Base-by-base conservation (phyloP, 495 filamentous ascomycete genomes). In the Aspergillus leporis region DNA sequence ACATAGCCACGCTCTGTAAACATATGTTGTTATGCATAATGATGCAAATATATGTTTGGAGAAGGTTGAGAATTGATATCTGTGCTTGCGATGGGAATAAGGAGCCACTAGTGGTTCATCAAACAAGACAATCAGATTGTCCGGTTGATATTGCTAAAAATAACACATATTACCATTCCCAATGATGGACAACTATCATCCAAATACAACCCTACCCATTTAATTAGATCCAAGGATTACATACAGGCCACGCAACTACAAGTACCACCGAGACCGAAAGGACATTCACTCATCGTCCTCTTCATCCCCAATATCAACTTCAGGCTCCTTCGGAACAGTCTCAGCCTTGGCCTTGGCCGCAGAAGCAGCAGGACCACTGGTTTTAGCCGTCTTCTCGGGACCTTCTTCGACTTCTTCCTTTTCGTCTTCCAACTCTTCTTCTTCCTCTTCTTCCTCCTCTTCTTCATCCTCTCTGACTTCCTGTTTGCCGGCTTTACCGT, bases 261-360 rank as follows among this genome's bases (percentile, higher is more conserved):
- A 12, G 19, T 18, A 23, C 43, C 19, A 47, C 19, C 18, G 4
- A 47, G 7, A n/a, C 21, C 43, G 1, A n/a, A 47, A 47, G 43
- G 21, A 23, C 18, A 14, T 23, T 47, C 16, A 47, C 21, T 47
- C 43, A n/a, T 55, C 63, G 18, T 69, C 63, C 51, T 70, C 66
- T 22, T 70, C 76, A 12, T 61, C 71, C 53, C 75, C 72, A 51
- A 71, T 70, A 60, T 77, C 77, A n/a, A 81, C 55, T 57, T 79
- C 74, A n/a, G 69, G 61, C 54, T 82, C 79, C 65, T 82, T 82
- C 4, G 80, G 75, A 52, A 83, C 72, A 51, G 52, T 66, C 13
- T 59, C 70, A 19, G 70, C 81, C 62, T 82, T 82, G 5, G 66
- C 67, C 53, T 71, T 70, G 28, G 70, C 73, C 0, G 79, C 76